Conservation (phyloP, 208 protist genomes). For the Leptomonas pyrrhocoris region DNA sequence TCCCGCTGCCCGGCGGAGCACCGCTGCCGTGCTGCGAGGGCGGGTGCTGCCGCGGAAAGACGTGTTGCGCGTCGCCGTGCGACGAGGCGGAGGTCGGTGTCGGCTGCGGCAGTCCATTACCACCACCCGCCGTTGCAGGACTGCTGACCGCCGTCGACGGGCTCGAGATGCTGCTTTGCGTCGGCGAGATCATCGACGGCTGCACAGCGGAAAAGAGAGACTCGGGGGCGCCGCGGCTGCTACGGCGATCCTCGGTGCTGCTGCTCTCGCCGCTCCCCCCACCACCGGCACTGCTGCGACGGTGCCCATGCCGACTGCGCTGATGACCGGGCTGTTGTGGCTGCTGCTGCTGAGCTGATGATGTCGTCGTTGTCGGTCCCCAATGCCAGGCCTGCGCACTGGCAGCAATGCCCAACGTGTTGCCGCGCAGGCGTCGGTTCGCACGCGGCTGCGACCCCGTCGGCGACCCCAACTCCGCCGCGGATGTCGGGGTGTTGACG, state of each 20-base stretch:
- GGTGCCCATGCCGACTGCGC: background rate
- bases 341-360: conserved; percentile 2
- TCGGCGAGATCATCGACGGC: background rate
- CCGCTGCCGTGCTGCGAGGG: background rate
- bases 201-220: background rate
- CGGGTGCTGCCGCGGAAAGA: background rate
- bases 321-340: background rate
- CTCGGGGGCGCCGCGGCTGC: background rate
- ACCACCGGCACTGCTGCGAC: conserved; percentile 1
- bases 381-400: conserved; percentile 34
- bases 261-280: background rate
- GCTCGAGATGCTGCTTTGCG: background rate
- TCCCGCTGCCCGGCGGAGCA: background rate
- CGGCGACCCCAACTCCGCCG: background rate
- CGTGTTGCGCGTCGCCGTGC: background rate
- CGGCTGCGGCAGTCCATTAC: background rate
- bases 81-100: conserved; percentile 6
- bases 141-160: conserved; percentile 2
- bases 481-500: background rate
- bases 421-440: conserved; percentile 13
- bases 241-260: background rate
- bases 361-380: background rate
- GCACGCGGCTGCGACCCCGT: background rate
- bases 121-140: background rate
- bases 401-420: conserved; percentile 9